phyloP scores from a whole-genome alignment of 768 basidiomycete genomes.

The Pholiota microspora region DNA sequence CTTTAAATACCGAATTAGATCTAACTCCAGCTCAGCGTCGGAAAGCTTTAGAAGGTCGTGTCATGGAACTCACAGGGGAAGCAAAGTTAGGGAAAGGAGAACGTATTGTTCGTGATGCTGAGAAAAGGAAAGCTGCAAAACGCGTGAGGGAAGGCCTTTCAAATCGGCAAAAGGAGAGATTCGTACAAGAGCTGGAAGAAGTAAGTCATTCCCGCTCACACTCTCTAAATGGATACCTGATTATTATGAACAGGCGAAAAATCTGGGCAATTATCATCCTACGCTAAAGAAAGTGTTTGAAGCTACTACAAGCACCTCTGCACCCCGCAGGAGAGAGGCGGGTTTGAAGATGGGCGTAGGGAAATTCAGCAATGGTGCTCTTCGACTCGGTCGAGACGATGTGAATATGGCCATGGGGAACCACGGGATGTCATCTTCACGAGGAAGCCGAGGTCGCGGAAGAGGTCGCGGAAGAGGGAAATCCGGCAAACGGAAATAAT shows the following conservation, averaged over 20 bases:
- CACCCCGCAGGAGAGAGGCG: conserved; percentile 50
- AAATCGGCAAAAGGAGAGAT: conserved; percentile 58
- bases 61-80: conserved; percentile 67
- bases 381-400: conserved; percentile 64
- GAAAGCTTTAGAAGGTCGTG: conserved; percentile 75
- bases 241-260: conserved; percentile 69
- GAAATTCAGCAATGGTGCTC: conserved; percentile 65
- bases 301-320: conserved; percentile 24
- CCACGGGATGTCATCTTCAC: conserved; percentile 21
- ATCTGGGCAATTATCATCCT: conserved; percentile 83
- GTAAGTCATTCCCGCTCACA: conserved; percentile 35
- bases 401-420: conserved; percentile 36
- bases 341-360: conserved; percentile 82
- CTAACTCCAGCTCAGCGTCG: conserved; percentile 64
- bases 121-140: conserved; percentile 70
- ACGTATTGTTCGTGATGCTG: conserved; percentile 51
- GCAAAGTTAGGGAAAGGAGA: conserved; percentile 79
- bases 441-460: conserved; percentile 16
- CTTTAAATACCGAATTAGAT: conserved; percentile 58
- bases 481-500: conserved; percentile 16
- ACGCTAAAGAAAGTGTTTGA: conserved; percentile 68
- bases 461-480: conserved; percentile 6
- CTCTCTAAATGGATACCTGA: not conserved
- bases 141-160: conserved; percentile 68
- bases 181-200: conserved; percentile 61